phyloP scores from a whole-genome alignment of 139 green algal genomes.

The Micractinium sp. region DNA sequence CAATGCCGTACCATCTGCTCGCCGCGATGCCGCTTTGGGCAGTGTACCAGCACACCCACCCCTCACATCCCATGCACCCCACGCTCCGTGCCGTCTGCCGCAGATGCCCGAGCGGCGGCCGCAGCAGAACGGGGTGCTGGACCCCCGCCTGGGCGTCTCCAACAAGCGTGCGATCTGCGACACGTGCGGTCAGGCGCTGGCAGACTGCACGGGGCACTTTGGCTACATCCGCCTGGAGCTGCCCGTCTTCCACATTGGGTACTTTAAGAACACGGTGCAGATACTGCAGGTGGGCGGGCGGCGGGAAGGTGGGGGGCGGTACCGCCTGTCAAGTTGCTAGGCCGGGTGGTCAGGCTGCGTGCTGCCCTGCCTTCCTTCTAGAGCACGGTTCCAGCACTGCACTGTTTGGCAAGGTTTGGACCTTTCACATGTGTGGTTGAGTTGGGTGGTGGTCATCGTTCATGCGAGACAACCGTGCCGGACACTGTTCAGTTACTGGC shows the following conservation, averaged over 20 bases:
- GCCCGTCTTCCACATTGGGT: constrained; percentile 99
- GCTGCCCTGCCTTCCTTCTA: too few relatives aligned
- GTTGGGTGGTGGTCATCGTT: too few relatives aligned
- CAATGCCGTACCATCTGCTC: background rate
- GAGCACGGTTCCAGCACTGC: too few relatives aligned
- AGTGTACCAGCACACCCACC: too few relatives aligned
- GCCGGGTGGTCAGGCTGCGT: too few relatives aligned
- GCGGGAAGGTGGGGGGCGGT: background rate
- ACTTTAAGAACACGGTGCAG: constrained; percentile 91
- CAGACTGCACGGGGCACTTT: constrained; percentile 97
- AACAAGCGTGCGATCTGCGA: constrained; percentile 85
- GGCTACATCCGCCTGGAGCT: constrained; percentile 97
- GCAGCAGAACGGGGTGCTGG: constrained; percentile 85
- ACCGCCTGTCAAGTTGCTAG: too few relatives aligned
- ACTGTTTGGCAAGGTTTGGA: too few relatives aligned
- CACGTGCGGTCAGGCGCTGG: constrained; percentile 92
- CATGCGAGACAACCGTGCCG: background rate
- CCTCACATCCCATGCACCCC: background rate
- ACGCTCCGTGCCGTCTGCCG: background rate
- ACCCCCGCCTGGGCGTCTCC: constrained; percentile 83
- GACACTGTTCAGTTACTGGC: background rate
- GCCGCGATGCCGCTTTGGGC: background rate
- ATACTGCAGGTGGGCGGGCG: constrained; percentile 69
- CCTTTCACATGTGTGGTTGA: too few relatives aligned
- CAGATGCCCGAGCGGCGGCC: constrained; percentile 89